Evolutionary conservation across 2,329 filamentous ascomycete genomes (phyloP), one percentile per base, ranked within the genome.

Genomic region (Monascus ruber): DNA sequence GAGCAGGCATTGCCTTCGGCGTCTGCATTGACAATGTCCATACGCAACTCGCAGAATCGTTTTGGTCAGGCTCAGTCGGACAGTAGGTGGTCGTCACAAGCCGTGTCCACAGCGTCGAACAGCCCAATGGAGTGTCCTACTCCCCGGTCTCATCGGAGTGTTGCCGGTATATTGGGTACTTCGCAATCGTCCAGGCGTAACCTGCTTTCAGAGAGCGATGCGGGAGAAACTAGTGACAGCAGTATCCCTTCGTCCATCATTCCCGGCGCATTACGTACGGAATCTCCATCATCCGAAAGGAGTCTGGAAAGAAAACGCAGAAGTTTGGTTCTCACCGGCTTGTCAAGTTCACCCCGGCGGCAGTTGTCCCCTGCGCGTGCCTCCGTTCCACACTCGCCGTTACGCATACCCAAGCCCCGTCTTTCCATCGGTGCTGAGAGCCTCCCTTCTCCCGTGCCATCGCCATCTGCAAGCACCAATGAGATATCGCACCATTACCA

Each of bases 71-170:
- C 62, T 28, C 61, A 64, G 34, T 55, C 64, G 2, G 68, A 68
- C 33, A 66, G 70, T 24, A 66, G 71, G 42, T 62, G 68, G 17
- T 80, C 81, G 38, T 78, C 83, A 43, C 65, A 81, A 45, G 68
- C 83, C 24, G 77, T 78, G 26, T 94, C 87, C 2, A 89, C 85
- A 1, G 75, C 85, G 46, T 94, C 91, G 3, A 91, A 78, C 57
- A 98, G 91, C 56, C 91, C 91, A 0, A 80, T 80, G 58, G 88
- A 93, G 60, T 91, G 86, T 44, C 84, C 85, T 7, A 98, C 91
- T 3, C 91, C 91, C 7, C 81, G 85, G 46, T 96, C 89, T 0
- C 81, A 89, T 52, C 79, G 76, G 37, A 76, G 74, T 45, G 67
- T 68, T 40, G 69, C 66, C 50, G 75, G 68, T 46, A 64, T 81